phyloP scores from a whole-genome alignment of 495 filamentous ascomycete species.

The Aspergillus taichungensis region DNA sequence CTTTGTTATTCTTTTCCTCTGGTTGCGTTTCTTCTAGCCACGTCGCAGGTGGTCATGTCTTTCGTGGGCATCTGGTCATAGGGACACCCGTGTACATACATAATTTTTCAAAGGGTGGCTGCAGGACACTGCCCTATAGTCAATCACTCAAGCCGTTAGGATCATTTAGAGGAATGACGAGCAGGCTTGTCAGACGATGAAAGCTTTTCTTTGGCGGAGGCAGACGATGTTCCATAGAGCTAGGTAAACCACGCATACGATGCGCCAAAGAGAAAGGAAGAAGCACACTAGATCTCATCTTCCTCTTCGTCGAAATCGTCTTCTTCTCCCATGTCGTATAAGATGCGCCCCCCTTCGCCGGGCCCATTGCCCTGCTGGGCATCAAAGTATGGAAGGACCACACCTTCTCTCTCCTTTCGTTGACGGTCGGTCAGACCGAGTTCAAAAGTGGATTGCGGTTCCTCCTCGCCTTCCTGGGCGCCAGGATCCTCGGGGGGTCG shows the following conservation, averaged over 20 bases:
- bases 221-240: too few species aligned
- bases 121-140: slow-evolving; percentile 28
- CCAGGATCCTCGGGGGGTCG: slow-evolving; percentile 33
- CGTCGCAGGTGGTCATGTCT: slow-evolving; percentile 1
- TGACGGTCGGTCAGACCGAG: slow-evolving; percentile 87
- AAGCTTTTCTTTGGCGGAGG: not conserved
- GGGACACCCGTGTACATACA: slow-evolving; percentile 34
- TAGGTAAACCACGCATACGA: too few species aligned
- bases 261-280: not conserved
- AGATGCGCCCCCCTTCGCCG: slow-evolving; percentile 76
- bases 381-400: slow-evolving; percentile 92
- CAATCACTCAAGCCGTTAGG: slow-evolving; percentile 4
- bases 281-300: slow-evolving; percentile 68
- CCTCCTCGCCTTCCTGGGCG: slow-evolving; percentile 30
- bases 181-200: not conserved
- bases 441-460: slow-evolving; percentile 68
- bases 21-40: slow-evolving; percentile 80
- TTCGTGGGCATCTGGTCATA: slow-evolving; percentile 17
- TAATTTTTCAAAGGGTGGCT: slow-evolving; percentile 28
- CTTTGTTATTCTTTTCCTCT: slow-evolving; percentile 76
- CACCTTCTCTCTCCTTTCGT: slow-evolving; percentile 69
- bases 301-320: slow-evolving; percentile 99
- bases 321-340: slow-evolving; percentile 94
- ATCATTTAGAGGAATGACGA: slow-evolving; percentile 1
- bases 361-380: slow-evolving; percentile 74